These are phyloP conservation scores for Apophysomyces elegans DNA, from an alignment of 371 early-diverging fungal genomes.

Conservation along the genomic window DNA sequence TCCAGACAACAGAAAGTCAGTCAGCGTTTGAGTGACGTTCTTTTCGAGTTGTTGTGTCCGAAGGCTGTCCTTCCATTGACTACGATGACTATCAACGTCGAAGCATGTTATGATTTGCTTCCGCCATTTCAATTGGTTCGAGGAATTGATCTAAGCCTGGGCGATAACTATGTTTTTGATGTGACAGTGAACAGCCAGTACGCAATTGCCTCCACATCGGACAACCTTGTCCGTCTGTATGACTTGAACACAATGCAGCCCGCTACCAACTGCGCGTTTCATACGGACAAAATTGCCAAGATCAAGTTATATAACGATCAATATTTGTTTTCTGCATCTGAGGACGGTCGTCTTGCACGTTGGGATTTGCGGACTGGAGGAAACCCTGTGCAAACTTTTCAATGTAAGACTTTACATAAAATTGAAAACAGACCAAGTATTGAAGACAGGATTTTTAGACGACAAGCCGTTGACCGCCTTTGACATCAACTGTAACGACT, in stretches of 20 bases:
- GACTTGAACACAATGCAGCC: slow-evolving; percentile 60
- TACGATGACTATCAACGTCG: slow-evolving; percentile 22
- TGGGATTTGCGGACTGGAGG: slow-evolving; percentile 73
- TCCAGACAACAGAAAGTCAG: too few species aligned
- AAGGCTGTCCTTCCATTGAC: too few species aligned
- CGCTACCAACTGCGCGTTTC: slow-evolving; percentile 49
- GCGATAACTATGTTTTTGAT: slow-evolving; percentile 71
- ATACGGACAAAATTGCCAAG: slow-evolving; percentile 62
- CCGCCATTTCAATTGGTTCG: slow-evolving; percentile 42
- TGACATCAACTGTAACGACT: slow-evolving; percentile 68
- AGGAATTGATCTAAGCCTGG: slow-evolving; percentile 46
- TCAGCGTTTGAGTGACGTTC: too few species aligned
- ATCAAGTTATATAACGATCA: slow-evolving; percentile 64
- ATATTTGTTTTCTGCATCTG: slow-evolving; percentile 66
- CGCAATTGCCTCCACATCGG: slow-evolving; percentile 71
- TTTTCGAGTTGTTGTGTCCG: too few species aligned
- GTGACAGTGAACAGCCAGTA: slow-evolving; percentile 57
- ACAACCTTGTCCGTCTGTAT: slow-evolving; percentile 68
- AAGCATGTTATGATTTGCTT: slow-evolving; percentile 31
- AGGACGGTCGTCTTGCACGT: slow-evolving; percentile 62
- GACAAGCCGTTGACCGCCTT: slow-evolving; percentile 66
- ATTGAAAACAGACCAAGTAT: background rate
- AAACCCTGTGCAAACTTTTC: slow-evolving; percentile 58
- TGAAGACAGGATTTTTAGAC: slow-evolving; percentile 27
- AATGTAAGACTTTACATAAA: slow-evolving; percentile 48